A percentile compares a stretch with the other conserved stretches of the same genome.
phyloP scores from a whole-genome alignment of 1,284 basidiomycete genomes.

The Leccinum fallax region DNA sequence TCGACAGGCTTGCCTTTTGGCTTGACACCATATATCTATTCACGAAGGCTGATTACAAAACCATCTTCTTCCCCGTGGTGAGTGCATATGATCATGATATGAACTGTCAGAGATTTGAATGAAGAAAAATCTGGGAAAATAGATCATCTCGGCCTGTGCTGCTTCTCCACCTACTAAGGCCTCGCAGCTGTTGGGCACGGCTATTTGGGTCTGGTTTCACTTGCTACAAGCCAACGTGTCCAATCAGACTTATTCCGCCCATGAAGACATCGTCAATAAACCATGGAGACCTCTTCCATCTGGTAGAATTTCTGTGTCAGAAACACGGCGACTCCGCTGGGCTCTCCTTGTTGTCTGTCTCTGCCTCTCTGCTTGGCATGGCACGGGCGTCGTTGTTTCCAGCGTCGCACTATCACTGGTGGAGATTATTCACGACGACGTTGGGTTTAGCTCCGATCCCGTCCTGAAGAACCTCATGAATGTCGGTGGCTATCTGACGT shows the following conservation, averaged over 20 bases:
- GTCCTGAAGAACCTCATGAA: constrained; percentile 36
- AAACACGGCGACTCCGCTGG: constrained; percentile 35
- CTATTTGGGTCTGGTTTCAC: constrained; percentile 48
- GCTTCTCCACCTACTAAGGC: constrained; percentile 30
- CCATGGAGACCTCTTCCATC: constrained; percentile 42
- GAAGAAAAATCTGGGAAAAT: background rate
- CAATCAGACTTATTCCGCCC: constrained; percentile 39
- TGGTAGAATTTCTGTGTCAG: constrained; percentile 26
- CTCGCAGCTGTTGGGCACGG: constrained; percentile 14
- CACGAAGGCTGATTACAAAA: constrained; percentile 42
- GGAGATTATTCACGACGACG: constrained; percentile 33
- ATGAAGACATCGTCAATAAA: constrained; percentile 39
- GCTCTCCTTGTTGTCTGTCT: constrained; percentile 28
- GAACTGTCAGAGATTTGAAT: background rate
- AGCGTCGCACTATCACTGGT: constrained; percentile 22
- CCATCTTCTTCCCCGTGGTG: constrained; percentile 41
- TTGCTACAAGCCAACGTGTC: constrained; percentile 44
- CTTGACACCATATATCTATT: constrained; percentile 32
- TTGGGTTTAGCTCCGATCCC: constrained; percentile 22
- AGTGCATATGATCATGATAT: constrained; percentile 6
- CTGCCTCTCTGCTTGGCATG: constrained; percentile 24
- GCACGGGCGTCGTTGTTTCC: constrained; percentile 24
- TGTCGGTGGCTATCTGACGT: constrained; percentile 32
- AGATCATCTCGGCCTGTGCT: constrained; percentile 40
- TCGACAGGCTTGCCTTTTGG: constrained; percentile 7